Base-by-base conservation (phyloP, 768 basidiomycete species). In the Pholiota conissans region DNA sequence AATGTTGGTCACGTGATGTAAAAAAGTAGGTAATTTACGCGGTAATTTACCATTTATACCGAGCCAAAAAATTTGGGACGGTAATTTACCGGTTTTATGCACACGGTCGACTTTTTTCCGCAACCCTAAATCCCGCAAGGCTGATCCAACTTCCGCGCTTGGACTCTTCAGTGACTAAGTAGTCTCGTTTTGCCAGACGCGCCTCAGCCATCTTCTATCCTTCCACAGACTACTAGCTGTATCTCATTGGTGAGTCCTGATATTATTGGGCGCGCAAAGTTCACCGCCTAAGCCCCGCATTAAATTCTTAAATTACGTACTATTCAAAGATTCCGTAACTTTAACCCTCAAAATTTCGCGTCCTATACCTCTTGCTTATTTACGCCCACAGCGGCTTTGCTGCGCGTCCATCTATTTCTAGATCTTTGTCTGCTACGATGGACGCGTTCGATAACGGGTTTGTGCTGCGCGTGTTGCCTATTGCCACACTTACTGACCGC, bases 371-470 rank as follows among this genome's bases (percentile, higher is more conserved):
- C 32, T 52, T 42, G 8, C 39, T n/a, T 18, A 30, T 14, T n/a
- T 13, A 14, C 39, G 3, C 18, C 37, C 16, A 18, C n/a, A 11
- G 10, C n/a, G 29, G 37, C 4, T n/a, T 13, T 20, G 29, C 34
- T 16, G n/a, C 46, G 20, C 10, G 24, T n/a, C 46, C 28, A n/a
- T 24, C 42, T 5, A 24, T 26, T 28, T 22, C 32, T 20, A 9
- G 7, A 16, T 37, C 18, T 10, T 18, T 28, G 28, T n/a, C 14
- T 6, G 34, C 24, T 8, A 46, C 20, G 26, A 80, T 80, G 80
- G 73, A 75, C 65, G 67, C 63, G 58, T 65, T 61, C 51, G 67
- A 71, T 56, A 65, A 62, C 52, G 79, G 74, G 79, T 77, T 65
- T 61, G 75, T 69, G 61, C 49, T 61, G 22, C 68, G 49, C 46